These are phyloP conservation scores for Chlorella vulgaris DNA, from an alignment of 139 green algal species.

Conservation along the genomic window DNA sequence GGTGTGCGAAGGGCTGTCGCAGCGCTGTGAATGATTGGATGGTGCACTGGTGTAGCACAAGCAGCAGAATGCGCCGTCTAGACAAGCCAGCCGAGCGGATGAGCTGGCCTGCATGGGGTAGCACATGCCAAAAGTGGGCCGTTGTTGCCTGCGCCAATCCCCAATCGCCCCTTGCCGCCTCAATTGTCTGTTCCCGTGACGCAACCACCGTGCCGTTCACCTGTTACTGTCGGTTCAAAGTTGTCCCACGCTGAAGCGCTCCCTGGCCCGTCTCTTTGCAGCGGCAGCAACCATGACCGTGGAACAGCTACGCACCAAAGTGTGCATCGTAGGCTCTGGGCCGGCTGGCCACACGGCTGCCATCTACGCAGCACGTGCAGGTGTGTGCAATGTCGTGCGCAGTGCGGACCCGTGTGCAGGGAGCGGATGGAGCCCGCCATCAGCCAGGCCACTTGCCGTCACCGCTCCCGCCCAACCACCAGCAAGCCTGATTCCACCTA, in stretches of 20 bases:
- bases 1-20: too few relatives aligned
- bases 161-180: too few relatives aligned
- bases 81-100: too few relatives aligned
- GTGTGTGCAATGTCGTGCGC: constrained; percentile 5
- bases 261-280: not conserved
- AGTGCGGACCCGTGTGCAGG: not conserved
- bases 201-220: too few relatives aligned
- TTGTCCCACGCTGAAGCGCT: constrained; percentile 13
- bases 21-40: too few relatives aligned
- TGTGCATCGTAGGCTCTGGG: constrained; percentile 85
- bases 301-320: constrained; percentile 57
- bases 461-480: not conserved
- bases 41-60: too few relatives aligned
- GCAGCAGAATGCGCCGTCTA: too few relatives aligned
- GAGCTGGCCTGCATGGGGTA: too few relatives aligned
- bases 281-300: constrained; percentile 34
- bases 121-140: too few relatives aligned
- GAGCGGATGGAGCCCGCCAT: not conserved
- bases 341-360: constrained; percentile 89
- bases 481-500: not conserved
- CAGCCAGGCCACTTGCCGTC: not conserved
- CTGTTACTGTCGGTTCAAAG: not conserved
- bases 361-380: constrained; percentile 60
- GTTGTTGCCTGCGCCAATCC: too few relatives aligned
- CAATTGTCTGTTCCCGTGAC: too few relatives aligned